A percentile compares a stretch with the other conserved stretches of the same genome.
These are phyloP conservation scores for Poa pratensis DNA, from an alignment of 176 grass and related monocot genomes.

Conservation along the genomic window DNA sequence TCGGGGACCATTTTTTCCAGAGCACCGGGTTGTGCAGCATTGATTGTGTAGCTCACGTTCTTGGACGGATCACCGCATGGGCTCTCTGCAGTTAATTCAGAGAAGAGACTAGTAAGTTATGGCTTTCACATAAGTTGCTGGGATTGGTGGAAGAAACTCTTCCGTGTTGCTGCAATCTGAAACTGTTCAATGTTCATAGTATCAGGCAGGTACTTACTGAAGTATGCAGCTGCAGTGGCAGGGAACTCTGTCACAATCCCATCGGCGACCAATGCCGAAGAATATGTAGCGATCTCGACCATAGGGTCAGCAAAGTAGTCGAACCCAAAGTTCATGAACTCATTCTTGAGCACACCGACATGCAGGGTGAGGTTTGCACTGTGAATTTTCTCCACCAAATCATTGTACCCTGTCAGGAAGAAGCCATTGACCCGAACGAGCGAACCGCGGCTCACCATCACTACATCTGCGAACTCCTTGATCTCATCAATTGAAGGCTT, in stretches of 20 bases:
- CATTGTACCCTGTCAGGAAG: constrained; percentile 78
- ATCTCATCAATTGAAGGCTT: constrained; percentile 64
- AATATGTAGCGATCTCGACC: constrained; percentile 70
- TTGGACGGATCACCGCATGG: constrained; percentile 67
- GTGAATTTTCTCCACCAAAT: constrained; percentile 51
- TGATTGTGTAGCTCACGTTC: constrained; percentile 72
- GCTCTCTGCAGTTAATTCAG: constrained; percentile 61
- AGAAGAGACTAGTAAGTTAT: constrained; percentile 9
- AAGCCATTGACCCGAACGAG: constrained; percentile 52
- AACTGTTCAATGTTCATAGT: neutral
- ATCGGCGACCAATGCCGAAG: constrained; percentile 45
- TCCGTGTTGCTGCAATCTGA: neutral
- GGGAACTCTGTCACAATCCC: constrained; percentile 83
- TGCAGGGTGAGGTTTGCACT: constrained; percentile 66
- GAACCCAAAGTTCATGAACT: constrained; percentile 78
- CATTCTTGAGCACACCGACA: constrained; percentile 76
- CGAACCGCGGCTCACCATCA: constrained; percentile 57
- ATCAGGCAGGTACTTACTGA: constrained; percentile 59
- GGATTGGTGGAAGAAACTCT: constrained; percentile 15
- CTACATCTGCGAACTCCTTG: constrained; percentile 54
- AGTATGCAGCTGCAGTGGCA: constrained; percentile 69
- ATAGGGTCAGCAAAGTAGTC: constrained; percentile 85
- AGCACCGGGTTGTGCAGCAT: constrained; percentile 57
- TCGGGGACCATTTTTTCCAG: constrained; percentile 50
- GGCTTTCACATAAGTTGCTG: neutral